Conservation (phyloP, 2,329 filamentous ascomycete genomes). For the Alternaria sp. region DNA sequence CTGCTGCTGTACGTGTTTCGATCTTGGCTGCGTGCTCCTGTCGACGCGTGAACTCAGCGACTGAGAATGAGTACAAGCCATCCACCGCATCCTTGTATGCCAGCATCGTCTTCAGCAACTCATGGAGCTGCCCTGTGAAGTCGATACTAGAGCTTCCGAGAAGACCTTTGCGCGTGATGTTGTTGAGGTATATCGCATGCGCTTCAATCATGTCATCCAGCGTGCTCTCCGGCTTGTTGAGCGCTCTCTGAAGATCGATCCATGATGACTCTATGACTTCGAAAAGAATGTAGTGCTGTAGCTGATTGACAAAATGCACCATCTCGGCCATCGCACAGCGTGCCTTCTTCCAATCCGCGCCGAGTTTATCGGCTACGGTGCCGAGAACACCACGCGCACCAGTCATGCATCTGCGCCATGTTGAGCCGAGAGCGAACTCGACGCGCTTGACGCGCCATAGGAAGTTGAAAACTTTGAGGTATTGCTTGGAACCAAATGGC, state of each 20-base stretch:
- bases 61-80: slow-evolving; percentile 90
- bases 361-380: slow-evolving; percentile 73
- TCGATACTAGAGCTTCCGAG: slow-evolving; percentile 74
- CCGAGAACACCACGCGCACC: slow-evolving; percentile 89
- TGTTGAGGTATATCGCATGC: slow-evolving; percentile 87
- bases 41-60: slow-evolving; percentile 90
- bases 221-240: slow-evolving; percentile 84
- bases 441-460: slow-evolving; percentile 98
- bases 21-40: slow-evolving; percentile 82
- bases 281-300: slow-evolving; percentile 98
- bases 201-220: slow-evolving; percentile 94
- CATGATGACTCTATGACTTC: slow-evolving; percentile 97
- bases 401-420: slow-evolving; percentile 96
- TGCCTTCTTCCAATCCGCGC: slow-evolving; percentile 86
- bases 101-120: slow-evolving; percentile 92
- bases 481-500: slow-evolving; percentile 92
- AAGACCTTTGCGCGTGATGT: slow-evolving; percentile 94
- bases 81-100: slow-evolving; percentile 92
- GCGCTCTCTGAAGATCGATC: slow-evolving; percentile 83
- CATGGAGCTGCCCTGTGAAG: slow-evolving; percentile 89
- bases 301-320: slow-evolving; percentile 96
- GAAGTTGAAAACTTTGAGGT: slow-evolving; percentile 99
- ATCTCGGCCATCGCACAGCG: slow-evolving; percentile 92
- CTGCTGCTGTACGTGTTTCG: slow-evolving; percentile 69
- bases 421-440: slow-evolving; percentile 88